A percentile compares a stretch with the other conserved stretches of the same genome.
phyloP scores from a whole-genome alignment of 768 basidiomycete species.

The Mycena haematopus region DNA sequence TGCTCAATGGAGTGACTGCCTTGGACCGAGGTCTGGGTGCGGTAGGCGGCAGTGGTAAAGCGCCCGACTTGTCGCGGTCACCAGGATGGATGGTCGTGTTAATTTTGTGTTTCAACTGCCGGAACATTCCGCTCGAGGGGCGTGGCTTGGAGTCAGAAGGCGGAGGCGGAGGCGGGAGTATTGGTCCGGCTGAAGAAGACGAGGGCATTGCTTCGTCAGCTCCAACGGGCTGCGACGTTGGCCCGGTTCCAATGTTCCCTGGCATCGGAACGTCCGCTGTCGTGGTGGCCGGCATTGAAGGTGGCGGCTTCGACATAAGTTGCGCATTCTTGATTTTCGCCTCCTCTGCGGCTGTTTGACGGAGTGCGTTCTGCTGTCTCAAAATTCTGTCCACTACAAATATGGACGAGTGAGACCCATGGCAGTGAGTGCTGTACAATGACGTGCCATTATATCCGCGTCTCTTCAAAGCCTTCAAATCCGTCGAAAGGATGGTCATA shows the following conservation, averaged over 20 bases:
- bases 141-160: slow-evolving; percentile 16
- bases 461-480: slow-evolving; percentile 78
- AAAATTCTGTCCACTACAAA: slow-evolving; percentile 86
- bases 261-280: slow-evolving; percentile 17
- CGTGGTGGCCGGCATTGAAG: slow-evolving; percentile 17
- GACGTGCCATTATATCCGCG: slow-evolving; percentile 82
- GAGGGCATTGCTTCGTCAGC: background rate
- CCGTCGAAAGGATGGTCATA: slow-evolving; percentile 93
- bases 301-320: slow-evolving; percentile 36
- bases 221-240: background rate
- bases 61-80: slow-evolving; percentile 22
- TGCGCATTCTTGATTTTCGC: slow-evolving; percentile 44
- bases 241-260: background rate
- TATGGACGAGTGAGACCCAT: background rate
- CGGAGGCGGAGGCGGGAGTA: slow-evolving; percentile 4
- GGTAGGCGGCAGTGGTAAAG: background rate
- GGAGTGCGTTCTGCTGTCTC: slow-evolving; percentile 78
- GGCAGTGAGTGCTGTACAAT: background rate
- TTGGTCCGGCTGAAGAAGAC: background rate
- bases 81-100: slow-evolving; percentile 29
- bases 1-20: slow-evolving; percentile 46
- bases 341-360: slow-evolving; percentile 56
- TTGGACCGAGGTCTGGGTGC: slow-evolving; percentile 24
- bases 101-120: slow-evolving; percentile 39
- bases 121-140: slow-evolving; percentile 30